A percentile compares a stretch with the other conserved stretches of the same genome.
These are phyloP conservation scores for Agarophyton chilense DNA, from an alignment of 23 red algal species.

Conservation along the genomic window DNA sequence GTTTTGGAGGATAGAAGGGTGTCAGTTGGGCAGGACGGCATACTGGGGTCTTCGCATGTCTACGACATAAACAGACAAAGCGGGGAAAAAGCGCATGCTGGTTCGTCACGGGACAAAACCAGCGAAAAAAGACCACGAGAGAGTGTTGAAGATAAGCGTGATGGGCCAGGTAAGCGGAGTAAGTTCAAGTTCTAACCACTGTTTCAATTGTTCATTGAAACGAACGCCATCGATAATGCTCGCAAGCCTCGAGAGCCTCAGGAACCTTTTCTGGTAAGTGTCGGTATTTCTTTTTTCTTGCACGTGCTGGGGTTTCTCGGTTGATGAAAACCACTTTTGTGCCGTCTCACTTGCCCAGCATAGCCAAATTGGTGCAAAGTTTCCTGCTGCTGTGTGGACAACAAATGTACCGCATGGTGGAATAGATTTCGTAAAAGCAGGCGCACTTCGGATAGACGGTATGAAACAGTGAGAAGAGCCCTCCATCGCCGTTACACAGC, in stretches of 20 bases:
- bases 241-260: neutral
- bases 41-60: constrained; percentile 81
- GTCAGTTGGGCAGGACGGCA: constrained; percentile 26
- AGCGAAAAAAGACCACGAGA: constrained; percentile 47
- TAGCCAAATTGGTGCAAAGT: no score
- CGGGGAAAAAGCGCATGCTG: neutral
- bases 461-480: no score
- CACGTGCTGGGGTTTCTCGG: no score
- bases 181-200: constrained; percentile 55
- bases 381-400: no score
- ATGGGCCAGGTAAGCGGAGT: constrained; percentile 21
- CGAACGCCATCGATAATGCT: neutral
- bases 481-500: no score
- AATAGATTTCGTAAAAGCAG: no score
- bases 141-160: constrained; percentile 1
- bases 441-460: no score
- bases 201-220: neutral
- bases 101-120: neutral
- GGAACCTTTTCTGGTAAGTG: no score
- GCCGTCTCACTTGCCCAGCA: no score
- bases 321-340: no score
- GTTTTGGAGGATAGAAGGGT: constrained; percentile 41
- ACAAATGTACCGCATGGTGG: no score
- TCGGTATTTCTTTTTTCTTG: neutral
- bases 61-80: constrained; percentile 39